Base-by-base conservation (phyloP, 345 rosid species). In the Melaleuca quinquenervia region DNA sequence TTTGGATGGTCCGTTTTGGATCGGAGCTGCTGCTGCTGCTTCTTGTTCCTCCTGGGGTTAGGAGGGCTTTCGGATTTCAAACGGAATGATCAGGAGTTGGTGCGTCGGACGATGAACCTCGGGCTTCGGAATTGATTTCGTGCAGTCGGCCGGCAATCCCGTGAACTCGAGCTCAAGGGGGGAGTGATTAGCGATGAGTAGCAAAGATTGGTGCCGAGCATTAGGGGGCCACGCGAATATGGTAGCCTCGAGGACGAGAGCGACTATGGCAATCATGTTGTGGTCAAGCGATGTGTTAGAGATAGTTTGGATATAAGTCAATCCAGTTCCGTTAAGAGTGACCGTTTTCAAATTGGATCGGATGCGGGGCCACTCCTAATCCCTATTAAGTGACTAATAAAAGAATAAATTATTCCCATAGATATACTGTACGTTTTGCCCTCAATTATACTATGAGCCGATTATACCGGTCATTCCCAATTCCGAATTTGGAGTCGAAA, bases 261-360 rank as follows among this genome's bases (percentile, higher is more conserved):
- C 5, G 62, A 56, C 3, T 6, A 56, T 1, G 3, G 27, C 0
- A 1, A n/a, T n/a, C 7, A 6, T 0, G 6, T 7, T 5, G 16
- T 1, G 7, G 29, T 1, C 2, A 4, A 3, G 6, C 0, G 21
- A 62, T 29, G 7, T 29, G 13, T 62, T 29, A n/a, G 76, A 64
- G 3, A 29, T 1, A 1, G 1, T 16, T 29, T 29, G 22, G 32
- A 15, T 5, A 15, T 5, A 5, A 29, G 44, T 29, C 4, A 64
- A 64, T 21, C 11, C 45, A 32, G 29, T 29, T 4, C 15, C 6
- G 3, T 64, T 8, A 16, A 9, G 1, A 1, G 12, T 8, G 76
- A 29, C 32, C 12, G 55, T 11, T 50, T 50, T 0, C 1, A 0
- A 3, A 22, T 6, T 55, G 26, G 26, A 14, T 10, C 6, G 3